Evolutionary conservation across 1,284 basidiomycete genomes (phyloP).

Genomic region (Inonotus obliquus): DNA sequence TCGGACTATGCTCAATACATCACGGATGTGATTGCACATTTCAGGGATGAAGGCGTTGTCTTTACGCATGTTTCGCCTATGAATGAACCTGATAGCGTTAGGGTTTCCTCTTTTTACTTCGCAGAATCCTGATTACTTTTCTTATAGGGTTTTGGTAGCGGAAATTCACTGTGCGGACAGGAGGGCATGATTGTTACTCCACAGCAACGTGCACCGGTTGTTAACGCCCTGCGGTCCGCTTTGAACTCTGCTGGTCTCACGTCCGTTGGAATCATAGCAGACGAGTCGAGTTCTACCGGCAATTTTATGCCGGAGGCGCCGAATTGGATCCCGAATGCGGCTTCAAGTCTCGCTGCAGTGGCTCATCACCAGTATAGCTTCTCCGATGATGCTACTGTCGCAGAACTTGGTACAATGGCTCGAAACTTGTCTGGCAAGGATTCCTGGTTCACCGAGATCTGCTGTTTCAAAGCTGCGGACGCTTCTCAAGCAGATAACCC

Average conservation of each 20-base stretch:
- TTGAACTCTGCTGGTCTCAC: slow-evolving; percentile 21
- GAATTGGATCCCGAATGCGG: slow-evolving; percentile 24
- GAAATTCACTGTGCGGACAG: slow-evolving; percentile 25
- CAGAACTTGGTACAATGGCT: slow-evolving; percentile 20
- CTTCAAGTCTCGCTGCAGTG: slow-evolving; percentile 23
- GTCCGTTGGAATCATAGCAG: slow-evolving; percentile 25
- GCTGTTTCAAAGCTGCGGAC: slow-evolving; percentile 20
- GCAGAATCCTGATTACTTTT: slow-evolving; percentile 1
- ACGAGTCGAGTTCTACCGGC: slow-evolving; percentile 24
- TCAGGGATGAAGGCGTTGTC: slow-evolving; percentile 23
- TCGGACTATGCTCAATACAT: slow-evolving; percentile 27
- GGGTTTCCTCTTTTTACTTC: not conserved
- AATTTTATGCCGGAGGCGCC: slow-evolving; percentile 25
- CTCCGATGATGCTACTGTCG: slow-evolving; percentile 20
- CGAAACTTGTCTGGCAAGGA: slow-evolving; percentile 23
- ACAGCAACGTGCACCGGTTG: slow-evolving; percentile 25
- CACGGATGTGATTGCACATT: slow-evolving; percentile 27
- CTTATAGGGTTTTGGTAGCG: slow-evolving; percentile 16
- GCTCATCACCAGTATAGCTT: slow-evolving; percentile 28
- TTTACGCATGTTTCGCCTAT: slow-evolving; percentile 29
- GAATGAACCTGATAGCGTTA: slow-evolving; percentile 25
- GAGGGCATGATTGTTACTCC: slow-evolving; percentile 30
- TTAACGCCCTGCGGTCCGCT: slow-evolving; percentile 23
- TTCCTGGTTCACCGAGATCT: slow-evolving; percentile 28
- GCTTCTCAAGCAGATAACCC: slow-evolving; percentile 2